Conservation (phyloP, 2,329 filamentous ascomycete species). For the Colletotrichum magnum region DNA sequence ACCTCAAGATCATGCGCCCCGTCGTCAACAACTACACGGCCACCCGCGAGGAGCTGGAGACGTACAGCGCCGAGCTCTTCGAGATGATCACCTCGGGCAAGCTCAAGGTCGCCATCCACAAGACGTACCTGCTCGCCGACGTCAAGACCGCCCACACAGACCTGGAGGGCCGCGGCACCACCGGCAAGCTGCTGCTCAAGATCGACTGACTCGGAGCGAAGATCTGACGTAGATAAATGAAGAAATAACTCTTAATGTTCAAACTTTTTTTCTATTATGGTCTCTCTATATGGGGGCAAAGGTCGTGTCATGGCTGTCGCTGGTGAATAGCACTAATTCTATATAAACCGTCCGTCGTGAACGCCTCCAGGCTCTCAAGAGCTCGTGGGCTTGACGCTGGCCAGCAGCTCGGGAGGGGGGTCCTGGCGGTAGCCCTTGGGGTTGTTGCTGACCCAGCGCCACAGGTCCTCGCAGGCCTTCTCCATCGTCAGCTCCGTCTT, state of each 20-base stretch:
- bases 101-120: conserved; percentile 80
- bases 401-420: conserved; percentile 86
- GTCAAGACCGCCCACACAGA: conserved; percentile 81
- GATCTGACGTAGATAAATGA: background rate
- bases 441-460: conserved; percentile 98
- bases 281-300: conserved; percentile 17
- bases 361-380: background rate
- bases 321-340: conserved; percentile 31
- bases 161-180: conserved; percentile 85
- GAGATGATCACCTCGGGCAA: conserved; percentile 77
- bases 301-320: conserved; percentile 35
- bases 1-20: conserved; percentile 82
- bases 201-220: conserved; percentile 56
- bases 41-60: conserved; percentile 78
- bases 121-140: conserved; percentile 82
- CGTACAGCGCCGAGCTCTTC: conserved; percentile 81
- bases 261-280: conserved; percentile 25
- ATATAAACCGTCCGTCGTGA: conserved; percentile 21
- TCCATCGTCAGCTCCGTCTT: conserved; percentile 92
- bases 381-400: conserved; percentile 64
- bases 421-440: conserved; percentile 94
- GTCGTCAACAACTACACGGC: conserved; percentile 79
- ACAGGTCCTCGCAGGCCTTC: conserved; percentile 93
- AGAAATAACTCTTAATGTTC: background rate
- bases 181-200: conserved; percentile 85